These are phyloP conservation scores for Cladorrhinum sp. DNA, from an alignment of 2,329 filamentous ascomycete genomes.

Conservation along the genomic window DNA sequence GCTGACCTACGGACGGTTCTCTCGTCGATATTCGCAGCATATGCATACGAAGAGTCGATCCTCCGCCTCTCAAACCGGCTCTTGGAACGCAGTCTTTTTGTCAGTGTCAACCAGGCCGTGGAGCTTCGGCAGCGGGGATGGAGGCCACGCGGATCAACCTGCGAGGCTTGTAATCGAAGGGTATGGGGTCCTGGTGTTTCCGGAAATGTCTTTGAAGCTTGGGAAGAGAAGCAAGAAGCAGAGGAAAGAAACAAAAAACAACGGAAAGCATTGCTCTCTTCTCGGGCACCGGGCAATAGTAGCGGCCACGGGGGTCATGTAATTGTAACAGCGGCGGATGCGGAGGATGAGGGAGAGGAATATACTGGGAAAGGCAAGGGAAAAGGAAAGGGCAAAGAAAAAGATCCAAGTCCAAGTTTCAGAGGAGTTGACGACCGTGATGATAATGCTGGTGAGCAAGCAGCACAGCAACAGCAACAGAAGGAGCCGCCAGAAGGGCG, in stretches of 20 bases:
- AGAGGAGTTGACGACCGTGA: constrained; percentile 30
- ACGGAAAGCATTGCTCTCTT: constrained; percentile 39
- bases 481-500: constrained; percentile 36
- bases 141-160: constrained; percentile 81
- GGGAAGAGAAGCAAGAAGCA: constrained; percentile 61
- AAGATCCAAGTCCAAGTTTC: constrained; percentile 29
- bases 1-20: constrained; percentile 84
- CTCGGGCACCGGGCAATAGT: constrained; percentile 19
- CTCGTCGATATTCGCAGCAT: constrained; percentile 87
- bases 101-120: constrained; percentile 72
- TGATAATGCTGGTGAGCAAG: constrained; percentile 20
- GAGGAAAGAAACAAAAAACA: constrained; percentile 39
- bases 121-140: constrained; percentile 79
- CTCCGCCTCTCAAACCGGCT: constrained; percentile 80
- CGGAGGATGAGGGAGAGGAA: constrained; percentile 18
- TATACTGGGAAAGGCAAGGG: constrained; percentile 46
- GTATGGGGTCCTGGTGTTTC: constrained; percentile 89
- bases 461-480: constrained; percentile 40
- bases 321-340: background rate
- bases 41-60: constrained; percentile 91
- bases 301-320: constrained; percentile 38
- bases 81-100: constrained; percentile 84
- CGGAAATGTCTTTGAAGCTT: constrained; percentile 73
- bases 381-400: constrained; percentile 59
- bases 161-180: constrained; percentile 77